A percentile compares a stretch with the other conserved stretches of the same genome.
These are phyloP conservation scores for Melanomma pulvis-pyrius DNA, from an alignment of 495 filamentous ascomycete genomes.

Conservation along the genomic window DNA sequence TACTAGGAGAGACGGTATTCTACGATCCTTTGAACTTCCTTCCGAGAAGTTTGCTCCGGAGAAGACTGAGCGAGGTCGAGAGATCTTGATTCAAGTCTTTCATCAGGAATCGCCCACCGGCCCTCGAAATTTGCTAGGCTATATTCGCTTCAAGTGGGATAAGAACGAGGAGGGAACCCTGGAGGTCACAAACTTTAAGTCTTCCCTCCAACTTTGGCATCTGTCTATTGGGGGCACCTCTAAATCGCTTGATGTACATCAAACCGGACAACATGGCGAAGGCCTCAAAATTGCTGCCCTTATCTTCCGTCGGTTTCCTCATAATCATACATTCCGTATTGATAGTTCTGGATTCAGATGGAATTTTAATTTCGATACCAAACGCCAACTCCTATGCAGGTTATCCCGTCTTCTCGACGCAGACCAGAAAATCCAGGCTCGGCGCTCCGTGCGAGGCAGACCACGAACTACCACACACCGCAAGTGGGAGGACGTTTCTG, in stretches of 20 bases:
- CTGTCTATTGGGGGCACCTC: conserved; percentile 6
- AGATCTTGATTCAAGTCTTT: not conserved
- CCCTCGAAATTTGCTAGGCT: not conserved
- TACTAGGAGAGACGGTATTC: conserved; percentile 13
- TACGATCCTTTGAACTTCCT: not conserved
- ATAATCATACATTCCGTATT: conserved; percentile 13
- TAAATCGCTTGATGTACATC: not conserved
- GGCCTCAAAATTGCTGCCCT: conserved; percentile 18
- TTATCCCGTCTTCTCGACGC: not conserved
- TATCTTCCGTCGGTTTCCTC: conserved; percentile 3
- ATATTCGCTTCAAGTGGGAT: not conserved
- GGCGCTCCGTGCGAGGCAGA: not conserved
- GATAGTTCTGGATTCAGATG: conserved; percentile 1
- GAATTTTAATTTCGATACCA: conserved; percentile 6
- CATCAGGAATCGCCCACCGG: no score
- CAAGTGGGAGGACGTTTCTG: conserved; percentile 5
- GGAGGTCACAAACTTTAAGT: conserved; percentile 8
- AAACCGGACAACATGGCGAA: conserved; percentile 19
- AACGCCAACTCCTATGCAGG: not conserved
- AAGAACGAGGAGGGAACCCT: not conserved
- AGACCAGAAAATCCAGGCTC: not conserved
- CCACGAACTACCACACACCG: not conserved
- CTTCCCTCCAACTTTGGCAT: not conserved
- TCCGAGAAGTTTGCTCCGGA: not conserved
- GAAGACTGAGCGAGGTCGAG: not conserved